Base-by-base conservation (phyloP, 352 stramenopile genomes). In the Pilasporangium apinafurcum region DNA sequence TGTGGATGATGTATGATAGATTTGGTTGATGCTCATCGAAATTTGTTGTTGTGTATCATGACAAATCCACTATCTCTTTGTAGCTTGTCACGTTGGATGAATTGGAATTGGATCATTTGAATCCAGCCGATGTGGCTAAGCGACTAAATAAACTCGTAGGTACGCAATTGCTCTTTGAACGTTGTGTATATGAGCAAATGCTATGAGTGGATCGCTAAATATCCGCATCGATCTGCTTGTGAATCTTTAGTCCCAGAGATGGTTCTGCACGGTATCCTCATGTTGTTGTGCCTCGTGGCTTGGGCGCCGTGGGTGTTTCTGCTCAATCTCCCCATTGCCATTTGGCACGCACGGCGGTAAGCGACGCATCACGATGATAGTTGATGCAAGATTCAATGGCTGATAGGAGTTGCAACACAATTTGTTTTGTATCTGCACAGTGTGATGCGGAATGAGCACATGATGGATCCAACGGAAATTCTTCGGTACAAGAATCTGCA, bases 401-500 rank as follows among this genome's bases (percentile, higher is more conserved):
- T 49, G 21, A 26, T 5, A 18, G 16, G 3, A 29, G 14, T 54
- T 28, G 28, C 12, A 16, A 33, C 13, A 24, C 21, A 5, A 13
- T 27, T 26, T 4, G n/a, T 10, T 16, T 54, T 25, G 17, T 9
- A 53, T 16, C 2, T 37, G 8, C 31, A n/a, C n/a, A 87, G 75
- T 28, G 58, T 85, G 12, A 68, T 84, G 71, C 65, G 59, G 27
- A 90, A 89, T 43, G 78, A 93, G 41, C 78, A 93, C 51, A 46
- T 87, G 53, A 64, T 93, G 48, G 81, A 93, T 38, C 81, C 81
- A 34, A 93, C 81, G 0, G 81, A 93, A 56, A 93, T 93, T 54
- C 48, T 93, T 42, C 81, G 81, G 34, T 93, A 86, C 59, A 93
- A 91, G 48, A 90, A 90, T 46, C 57, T 93, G 22, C 78, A 86